Evolutionary conservation across 495 filamentous ascomycete species (phyloP), one percentile per base, ranked within the genome.

Genomic region (Durotheca rogersii): DNA sequence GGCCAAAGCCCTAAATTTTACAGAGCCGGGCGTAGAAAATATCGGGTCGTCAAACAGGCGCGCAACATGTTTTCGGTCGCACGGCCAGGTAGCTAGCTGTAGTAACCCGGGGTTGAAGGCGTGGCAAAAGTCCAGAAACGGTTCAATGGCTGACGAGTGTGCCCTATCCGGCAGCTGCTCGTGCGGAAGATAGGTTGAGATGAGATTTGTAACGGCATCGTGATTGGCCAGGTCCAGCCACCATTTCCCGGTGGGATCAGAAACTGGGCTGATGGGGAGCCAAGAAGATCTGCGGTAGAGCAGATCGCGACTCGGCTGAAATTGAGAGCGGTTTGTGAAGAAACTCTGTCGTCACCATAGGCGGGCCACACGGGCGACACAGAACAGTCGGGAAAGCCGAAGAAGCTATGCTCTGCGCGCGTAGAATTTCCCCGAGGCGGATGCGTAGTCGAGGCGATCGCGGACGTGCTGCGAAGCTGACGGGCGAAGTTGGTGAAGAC

Each of bases 251-350:
- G 31, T 50, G 45, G 45, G 18, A 11, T 45, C 23, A 49, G 38
- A 58, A 27, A 58, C 48, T 59, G 50, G 56, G 56, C 56, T 59
- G 56, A 59, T 53, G 45, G 50, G n/a, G n/a, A 53, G 41, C 49
- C 25, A 23, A 32, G 55, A 43, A 50, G 45, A 59, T 59, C 56
- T 59, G 41, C 56, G 49, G 15, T 33, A 47, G 15, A 38, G 56
- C 50, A 14, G 56, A 59, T 46, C 49, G 53, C 7, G 35, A 50
- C 50, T 37, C 36, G 50, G 36, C 36, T 50, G 45, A 59, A 50
- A 34, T 38, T 53, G 23, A 41, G 44, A 29, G 15, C 39, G 45
- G 31, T 53, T 6, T 31, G 48, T 53, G 50, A 50, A 12, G 21
- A 30, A 15, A 53, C 30, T 46, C 27, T 53, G 12, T 47, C 50